phyloP scores from a whole-genome alignment of 495 filamentous ascomycete species.

The Apodospora peruviana region DNA sequence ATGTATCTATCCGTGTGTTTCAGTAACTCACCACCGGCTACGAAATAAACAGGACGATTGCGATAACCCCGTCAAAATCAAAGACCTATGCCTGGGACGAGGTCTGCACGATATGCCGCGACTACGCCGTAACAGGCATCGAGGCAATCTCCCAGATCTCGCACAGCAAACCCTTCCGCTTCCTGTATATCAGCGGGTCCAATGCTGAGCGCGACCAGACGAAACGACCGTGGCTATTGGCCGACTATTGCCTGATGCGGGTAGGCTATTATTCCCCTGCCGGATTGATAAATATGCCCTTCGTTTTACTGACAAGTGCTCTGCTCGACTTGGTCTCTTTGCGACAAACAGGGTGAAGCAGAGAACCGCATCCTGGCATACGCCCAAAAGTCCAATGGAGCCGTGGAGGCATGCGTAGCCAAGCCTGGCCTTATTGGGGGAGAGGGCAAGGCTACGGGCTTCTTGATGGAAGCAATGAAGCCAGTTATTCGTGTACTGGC shows the following conservation, averaged over 20 bases:
- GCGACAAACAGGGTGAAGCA: conserved; percentile 43
- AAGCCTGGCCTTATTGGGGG: conserved; percentile 36
- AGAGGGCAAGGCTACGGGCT: conserved; percentile 7
- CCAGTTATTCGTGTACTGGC: conserved; percentile 3
- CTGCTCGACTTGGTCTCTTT: too few relatives aligned
- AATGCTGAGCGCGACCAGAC: conserved; percentile 30
- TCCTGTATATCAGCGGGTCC: conserved; percentile 43
- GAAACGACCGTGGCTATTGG: conserved; percentile 29
- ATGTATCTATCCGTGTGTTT: too few relatives aligned
- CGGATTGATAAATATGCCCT: too few relatives aligned
- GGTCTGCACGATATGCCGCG: conserved; percentile 34
- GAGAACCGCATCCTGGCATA: conserved; percentile 38
- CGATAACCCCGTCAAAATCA: conserved; percentile 33
- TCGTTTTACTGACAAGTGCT: conserved; percentile 1
- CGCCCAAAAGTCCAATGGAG: conserved; percentile 17
- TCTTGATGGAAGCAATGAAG: not conserved
- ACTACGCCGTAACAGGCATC: conserved; percentile 37
- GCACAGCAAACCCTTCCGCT: conserved; percentile 31
- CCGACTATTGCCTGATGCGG: conserved; percentile 37
- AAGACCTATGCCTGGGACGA: conserved; percentile 27
- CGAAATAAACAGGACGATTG: too few relatives aligned
- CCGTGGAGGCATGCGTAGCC: conserved; percentile 32
- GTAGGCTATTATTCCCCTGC: conserved; percentile 12
- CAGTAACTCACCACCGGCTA: too few relatives aligned
- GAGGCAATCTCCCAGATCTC: conserved; percentile 27